These are phyloP conservation scores for Colletotrichum echinochloae DNA, from an alignment of 2,329 filamentous ascomycete species.

Conservation along the genomic window DNA sequence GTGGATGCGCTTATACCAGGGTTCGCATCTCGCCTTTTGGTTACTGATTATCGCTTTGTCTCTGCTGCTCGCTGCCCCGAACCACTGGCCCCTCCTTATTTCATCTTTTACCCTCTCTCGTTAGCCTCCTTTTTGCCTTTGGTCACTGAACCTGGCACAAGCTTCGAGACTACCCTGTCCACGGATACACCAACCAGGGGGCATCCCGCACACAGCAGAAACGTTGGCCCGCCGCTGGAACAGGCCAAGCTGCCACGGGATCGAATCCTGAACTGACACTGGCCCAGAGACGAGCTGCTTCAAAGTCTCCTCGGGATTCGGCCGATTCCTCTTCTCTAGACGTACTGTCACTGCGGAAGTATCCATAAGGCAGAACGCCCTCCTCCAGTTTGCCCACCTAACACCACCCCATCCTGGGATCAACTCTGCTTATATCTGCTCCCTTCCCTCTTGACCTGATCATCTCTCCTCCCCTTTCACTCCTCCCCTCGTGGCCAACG, in stretches of 20 bases:
- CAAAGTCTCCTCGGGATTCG: conserved; percentile 23
- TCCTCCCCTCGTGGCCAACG: conserved; percentile 27
- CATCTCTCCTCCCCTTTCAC: background rate
- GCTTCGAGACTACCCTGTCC: conserved; percentile 24
- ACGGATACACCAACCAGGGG: conserved; percentile 12
- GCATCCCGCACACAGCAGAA: conserved; percentile 29
- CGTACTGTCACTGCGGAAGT: conserved; percentile 6
- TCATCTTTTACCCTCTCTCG: background rate
- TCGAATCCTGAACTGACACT: conserved; percentile 35
- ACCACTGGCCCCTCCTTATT: background rate
- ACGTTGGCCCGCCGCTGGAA: conserved; percentile 29
- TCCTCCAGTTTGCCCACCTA: conserved; percentile 6
- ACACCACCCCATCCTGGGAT: conserved; percentile 24
- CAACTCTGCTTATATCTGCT: conserved; percentile 38
- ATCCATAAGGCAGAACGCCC: conserved; percentile 13
- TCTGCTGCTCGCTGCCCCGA: background rate
- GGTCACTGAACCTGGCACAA: conserved; percentile 22
- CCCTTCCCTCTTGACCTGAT: conserved; percentile 30
- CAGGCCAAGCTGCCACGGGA: conserved; percentile 32
- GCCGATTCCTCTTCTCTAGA: conserved; percentile 29
- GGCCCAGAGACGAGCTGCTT: conserved; percentile 15
- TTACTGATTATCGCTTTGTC: conserved; percentile 20
- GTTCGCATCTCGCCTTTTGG: background rate
- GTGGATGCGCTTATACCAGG: conserved; percentile 2
- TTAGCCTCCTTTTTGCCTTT: conserved; percentile 11